phyloP scores from a whole-genome alignment of 192 early-diverging fungal genomes.

The Coemansia sp. region DNA sequence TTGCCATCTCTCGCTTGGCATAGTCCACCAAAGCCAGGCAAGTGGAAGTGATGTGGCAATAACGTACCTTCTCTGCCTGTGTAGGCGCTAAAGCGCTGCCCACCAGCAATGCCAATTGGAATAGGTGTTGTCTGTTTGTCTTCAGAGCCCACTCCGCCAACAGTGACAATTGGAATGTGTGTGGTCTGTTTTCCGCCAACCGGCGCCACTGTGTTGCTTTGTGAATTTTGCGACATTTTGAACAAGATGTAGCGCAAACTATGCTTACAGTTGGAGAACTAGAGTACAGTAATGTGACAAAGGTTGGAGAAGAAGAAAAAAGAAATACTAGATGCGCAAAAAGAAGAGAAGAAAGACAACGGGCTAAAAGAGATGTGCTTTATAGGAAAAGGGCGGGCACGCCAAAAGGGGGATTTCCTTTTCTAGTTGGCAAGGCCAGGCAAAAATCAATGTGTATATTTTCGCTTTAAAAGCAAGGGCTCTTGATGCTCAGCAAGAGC shows the following conservation, averaged over 20 bases:
- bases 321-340: slow-evolving; percentile 3
- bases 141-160: not conserved
- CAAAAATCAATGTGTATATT: no score
- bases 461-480: no score
- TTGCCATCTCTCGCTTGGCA: not conserved
- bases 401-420: not conserved
- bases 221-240: slow-evolving; percentile 31
- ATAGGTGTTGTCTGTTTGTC: slow-evolving; percentile 15
- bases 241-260: not conserved
- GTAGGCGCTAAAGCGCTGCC: not conserved
- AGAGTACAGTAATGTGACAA: not conserved
- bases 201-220: not conserved
- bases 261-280: not conserved
- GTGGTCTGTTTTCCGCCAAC: not conserved
- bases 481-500: not conserved
- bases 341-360: slow-evolving; percentile 3
- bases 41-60: not conserved
- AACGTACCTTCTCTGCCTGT: not conserved
- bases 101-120: slow-evolving; percentile 8
- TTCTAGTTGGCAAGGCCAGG: not conserved
- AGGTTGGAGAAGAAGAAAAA: slow-evolving; percentile 1
- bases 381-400: not conserved
- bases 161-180: slow-evolving; percentile 22
- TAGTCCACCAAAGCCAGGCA: not conserved
- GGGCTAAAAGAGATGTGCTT: not conserved